Conservation (phyloP, 495 filamentous ascomycete species). For the Opeltia flavorubescens region DNA sequence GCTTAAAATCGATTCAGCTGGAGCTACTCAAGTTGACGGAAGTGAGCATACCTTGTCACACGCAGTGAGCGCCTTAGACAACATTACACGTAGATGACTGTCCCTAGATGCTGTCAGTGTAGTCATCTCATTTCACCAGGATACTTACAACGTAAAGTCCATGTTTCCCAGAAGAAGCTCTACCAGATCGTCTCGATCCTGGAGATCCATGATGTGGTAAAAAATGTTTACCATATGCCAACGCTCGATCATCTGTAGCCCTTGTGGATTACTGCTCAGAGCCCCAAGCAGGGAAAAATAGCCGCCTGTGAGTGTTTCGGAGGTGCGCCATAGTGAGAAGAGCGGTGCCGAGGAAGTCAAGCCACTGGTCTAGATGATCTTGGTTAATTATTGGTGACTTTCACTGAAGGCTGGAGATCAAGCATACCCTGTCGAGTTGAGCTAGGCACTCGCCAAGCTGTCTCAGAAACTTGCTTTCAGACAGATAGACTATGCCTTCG, state of each 20-base stretch:
- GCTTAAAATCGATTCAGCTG: slow-evolving; percentile 16
- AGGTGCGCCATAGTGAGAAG: slow-evolving; percentile 70
- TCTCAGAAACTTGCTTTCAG: slow-evolving; percentile 80
- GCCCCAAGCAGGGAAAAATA: slow-evolving; percentile 89
- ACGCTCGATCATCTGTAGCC: slow-evolving; percentile 79
- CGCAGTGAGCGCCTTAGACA: slow-evolving; percentile 84
- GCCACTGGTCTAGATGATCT: slow-evolving; percentile 52
- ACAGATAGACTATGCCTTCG: slow-evolving; percentile 73
- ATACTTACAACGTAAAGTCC: slow-evolving; percentile 54
- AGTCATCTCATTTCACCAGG: slow-evolving; percentile 12
- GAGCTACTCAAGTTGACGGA: background rate
- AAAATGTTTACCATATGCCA: slow-evolving; percentile 99
- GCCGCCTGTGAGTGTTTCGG: slow-evolving; percentile 71
- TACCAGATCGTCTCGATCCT: slow-evolving; percentile 79
- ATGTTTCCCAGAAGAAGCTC: slow-evolving; percentile 76
- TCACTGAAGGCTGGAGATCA: background rate
- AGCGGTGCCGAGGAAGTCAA: slow-evolving; percentile 76
- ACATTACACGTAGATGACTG: slow-evolving; percentile 78
- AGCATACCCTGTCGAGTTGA: slow-evolving; percentile 49
- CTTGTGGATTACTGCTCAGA: slow-evolving; percentile 64
- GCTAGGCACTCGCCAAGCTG: slow-evolving; percentile 93
- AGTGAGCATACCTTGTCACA: slow-evolving; percentile 48
- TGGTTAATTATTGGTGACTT: background rate
- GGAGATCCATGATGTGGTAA: slow-evolving; percentile 90
- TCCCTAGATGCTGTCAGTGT: slow-evolving; percentile 23